These are phyloP conservation scores for Penicillium arizonense DNA, from an alignment of 495 filamentous ascomycete species.

Conservation along the genomic window DNA sequence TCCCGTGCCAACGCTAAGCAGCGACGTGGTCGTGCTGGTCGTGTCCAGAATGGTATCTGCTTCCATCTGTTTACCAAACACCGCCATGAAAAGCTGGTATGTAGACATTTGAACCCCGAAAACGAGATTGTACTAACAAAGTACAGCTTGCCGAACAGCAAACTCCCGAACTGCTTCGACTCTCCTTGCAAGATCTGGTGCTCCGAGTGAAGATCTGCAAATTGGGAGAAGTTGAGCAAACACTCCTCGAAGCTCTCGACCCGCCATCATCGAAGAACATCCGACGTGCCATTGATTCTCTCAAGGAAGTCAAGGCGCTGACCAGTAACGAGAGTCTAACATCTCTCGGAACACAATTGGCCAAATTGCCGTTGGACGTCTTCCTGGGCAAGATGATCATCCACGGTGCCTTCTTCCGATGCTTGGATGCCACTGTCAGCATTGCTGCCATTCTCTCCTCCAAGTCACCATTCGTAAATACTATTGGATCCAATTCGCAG, in stretches of 20 bases:
- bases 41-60: slow-evolving; percentile 89
- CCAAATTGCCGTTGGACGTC: slow-evolving; percentile 86
- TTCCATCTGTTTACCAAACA: slow-evolving; percentile 93
- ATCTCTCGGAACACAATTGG: slow-evolving; percentile 78
- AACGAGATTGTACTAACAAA: background rate
- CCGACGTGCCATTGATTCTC: slow-evolving; percentile 82
- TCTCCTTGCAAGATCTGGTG: slow-evolving; percentile 90
- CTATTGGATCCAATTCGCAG: slow-evolving; percentile 77
- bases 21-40: slow-evolving; percentile 88
- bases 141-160: slow-evolving; percentile 79
- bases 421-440: slow-evolving; percentile 84
- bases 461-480: slow-evolving; percentile 87
- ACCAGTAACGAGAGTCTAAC: slow-evolving; percentile 80
- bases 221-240: slow-evolving; percentile 86
- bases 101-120: background rate
- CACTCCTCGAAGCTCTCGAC: slow-evolving; percentile 84
- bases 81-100: slow-evolving; percentile 67
- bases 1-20: slow-evolving; percentile 93
- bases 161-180: slow-evolving; percentile 89
- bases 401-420: slow-evolving; percentile 78
- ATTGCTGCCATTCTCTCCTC: slow-evolving; percentile 91
- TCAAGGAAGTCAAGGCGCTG: slow-evolving; percentile 90
- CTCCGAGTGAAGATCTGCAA: slow-evolving; percentile 98
- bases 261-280: slow-evolving; percentile 90
- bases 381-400: slow-evolving; percentile 92